Base-by-base conservation (phyloP, 2,329 filamentous ascomycete species). In the Niveomyces coronatus region DNA sequence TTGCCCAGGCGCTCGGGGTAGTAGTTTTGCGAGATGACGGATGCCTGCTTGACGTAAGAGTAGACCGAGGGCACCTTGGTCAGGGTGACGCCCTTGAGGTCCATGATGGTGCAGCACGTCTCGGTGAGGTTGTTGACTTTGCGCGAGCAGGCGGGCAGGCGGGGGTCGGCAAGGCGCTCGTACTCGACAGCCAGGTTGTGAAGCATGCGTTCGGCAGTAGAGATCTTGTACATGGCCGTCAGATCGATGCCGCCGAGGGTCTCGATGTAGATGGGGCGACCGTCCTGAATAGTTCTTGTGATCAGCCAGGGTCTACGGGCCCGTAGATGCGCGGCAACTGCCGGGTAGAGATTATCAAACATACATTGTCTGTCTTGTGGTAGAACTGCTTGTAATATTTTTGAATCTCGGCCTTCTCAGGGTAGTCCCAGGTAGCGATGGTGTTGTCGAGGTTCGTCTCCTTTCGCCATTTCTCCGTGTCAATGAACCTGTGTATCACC, bases 361-460 rank as follows among this genome's bases (percentile, higher is more conserved):
- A 40, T 60, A 81, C 78, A 66, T 86, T 87, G 65, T 91, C 85
- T 10, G 79, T 89, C 70, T 95, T 95, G 76, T 98, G 91, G 70
- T 98, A 98, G 71, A 91, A 98, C 67, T 98, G 91, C 33, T 86
- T 86, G 67, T 98, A 98, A 71, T 84, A 94, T 64, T 89, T 70
- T 63, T 85, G 85, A 42, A 98, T 75, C 57, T 89, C 61, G 39
- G 74, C 54, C 63, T 89, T 91, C 73, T 95, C 88, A 46, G 72
- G 71, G 68, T 94, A 95, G 43, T 91, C 79, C 70, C 93, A 94
- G 50, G 67, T 81, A 46, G 76, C 77, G 39, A 89, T 76, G 26
- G 85, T 73, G 47, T 88, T 73, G 63, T 95, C 85, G 22, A 94
- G 83, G 46, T 83, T 78, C 49, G 83, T 91, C 41, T 88, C 78